phyloP scores from a whole-genome alignment of 352 stramenopile genomes.

The Phytophthora ramorum region DNA sequence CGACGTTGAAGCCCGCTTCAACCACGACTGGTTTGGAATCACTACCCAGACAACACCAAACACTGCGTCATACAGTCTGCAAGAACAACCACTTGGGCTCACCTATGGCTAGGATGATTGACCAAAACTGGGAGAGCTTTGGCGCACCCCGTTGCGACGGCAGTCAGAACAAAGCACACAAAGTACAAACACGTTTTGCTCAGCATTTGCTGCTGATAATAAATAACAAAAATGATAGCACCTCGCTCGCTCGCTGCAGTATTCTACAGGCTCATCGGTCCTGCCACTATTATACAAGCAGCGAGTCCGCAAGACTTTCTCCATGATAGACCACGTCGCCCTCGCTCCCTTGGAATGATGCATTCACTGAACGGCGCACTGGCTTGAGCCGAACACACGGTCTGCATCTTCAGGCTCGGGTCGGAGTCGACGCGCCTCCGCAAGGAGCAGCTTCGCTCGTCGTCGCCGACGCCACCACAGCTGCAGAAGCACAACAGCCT shows the following conservation, averaged over 20 bases:
- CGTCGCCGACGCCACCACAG: conserved; percentile 85
- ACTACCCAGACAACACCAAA: no score
- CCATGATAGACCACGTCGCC: not conserved
- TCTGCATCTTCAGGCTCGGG: conserved; percentile 47
- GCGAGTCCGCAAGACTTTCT: conserved; percentile 11
- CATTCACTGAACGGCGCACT: conserved; percentile 43
- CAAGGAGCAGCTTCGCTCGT: conserved; percentile 63
- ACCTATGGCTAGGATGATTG: no score
- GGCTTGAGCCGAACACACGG: conserved; percentile 26
- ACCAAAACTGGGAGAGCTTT: no score
- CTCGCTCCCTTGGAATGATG: not conserved
- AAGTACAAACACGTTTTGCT: conserved; percentile 4
- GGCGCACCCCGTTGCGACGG: no score
- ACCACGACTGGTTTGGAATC: not conserved
- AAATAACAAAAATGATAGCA: conserved; percentile 40
- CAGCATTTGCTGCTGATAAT: conserved; percentile 23
- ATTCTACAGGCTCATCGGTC: conserved; percentile 18
- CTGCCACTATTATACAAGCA: conserved; percentile 38
- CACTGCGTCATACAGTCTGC: no score
- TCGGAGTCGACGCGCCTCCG: conserved; percentile 68
- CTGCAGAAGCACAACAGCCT: conserved; percentile 79
- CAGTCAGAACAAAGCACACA: not conserved
- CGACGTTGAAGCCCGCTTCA: conserved; percentile 20
- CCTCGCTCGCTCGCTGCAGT: conserved; percentile 19
- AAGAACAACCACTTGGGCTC: no score